A percentile compares a stretch with the other conserved stretches of the same genome.
Evolutionary conservation across 345 rosid genomes (phyloP).

Genomic region (Rhodamnia rubescens): DNA sequence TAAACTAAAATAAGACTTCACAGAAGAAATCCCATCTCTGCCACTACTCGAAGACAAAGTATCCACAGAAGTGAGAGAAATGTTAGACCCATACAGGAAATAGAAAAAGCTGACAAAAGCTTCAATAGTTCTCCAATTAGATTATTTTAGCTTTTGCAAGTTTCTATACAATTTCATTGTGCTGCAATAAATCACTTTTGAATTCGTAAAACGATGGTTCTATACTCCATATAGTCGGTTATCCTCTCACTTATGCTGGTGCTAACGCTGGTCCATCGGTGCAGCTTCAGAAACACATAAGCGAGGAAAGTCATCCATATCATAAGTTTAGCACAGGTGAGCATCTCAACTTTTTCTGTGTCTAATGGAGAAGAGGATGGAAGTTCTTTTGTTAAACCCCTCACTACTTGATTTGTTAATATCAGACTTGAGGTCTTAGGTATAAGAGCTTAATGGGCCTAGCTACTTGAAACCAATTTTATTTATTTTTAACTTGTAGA

Average conservation of each 20-base stretch:
- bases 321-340: conserved; percentile 92
- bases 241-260: background rate
- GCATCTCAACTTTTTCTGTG: background rate
- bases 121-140: background rate
- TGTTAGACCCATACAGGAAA: background rate
- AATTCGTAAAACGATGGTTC: background rate
- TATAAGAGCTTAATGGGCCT: background rate
- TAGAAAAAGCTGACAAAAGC: background rate
- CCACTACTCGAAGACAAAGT: background rate
- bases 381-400: background rate
- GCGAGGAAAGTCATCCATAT: conserved; percentile 67
- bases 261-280: background rate
- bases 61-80: background rate
- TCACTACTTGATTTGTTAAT: background rate
- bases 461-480: background rate
- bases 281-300: conserved; percentile 79
- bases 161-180: background rate
- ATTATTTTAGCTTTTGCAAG: background rate
- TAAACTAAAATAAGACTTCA: background rate
- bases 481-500: background rate
- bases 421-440: background rate
- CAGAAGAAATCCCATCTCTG: background rate
- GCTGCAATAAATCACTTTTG: background rate
- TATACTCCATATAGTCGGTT: background rate
- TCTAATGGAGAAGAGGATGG: background rate